Conservation (phyloP, 495 filamentous ascomycete species). For the Aspergillus ostianus region DNA sequence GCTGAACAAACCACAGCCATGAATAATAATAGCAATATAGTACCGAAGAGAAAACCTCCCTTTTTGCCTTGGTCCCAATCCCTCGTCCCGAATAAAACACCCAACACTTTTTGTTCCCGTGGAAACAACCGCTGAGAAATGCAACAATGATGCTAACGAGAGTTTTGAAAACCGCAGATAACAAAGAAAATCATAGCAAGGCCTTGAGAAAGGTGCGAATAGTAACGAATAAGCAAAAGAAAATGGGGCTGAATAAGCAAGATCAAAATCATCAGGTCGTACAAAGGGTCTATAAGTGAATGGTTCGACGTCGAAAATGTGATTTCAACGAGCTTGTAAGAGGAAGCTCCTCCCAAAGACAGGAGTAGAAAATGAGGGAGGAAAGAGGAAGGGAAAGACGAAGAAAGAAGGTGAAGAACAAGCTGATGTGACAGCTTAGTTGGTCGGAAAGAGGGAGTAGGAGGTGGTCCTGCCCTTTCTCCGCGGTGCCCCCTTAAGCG, state of each 20-base stretch:
- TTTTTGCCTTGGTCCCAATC: conserved; percentile 24
- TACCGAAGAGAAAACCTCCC: conserved; percentile 2
- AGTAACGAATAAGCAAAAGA: conserved; percentile 6
- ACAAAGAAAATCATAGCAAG: conserved; percentile 11
- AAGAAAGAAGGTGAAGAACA: conserved; percentile 1
- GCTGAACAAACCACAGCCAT: background rate
- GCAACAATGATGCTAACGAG: conserved; percentile 29
- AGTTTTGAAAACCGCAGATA: conserved; percentile 5
- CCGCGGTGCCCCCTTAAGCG: conserved; percentile 13
- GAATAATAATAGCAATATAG: background rate
- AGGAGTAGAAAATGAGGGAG: background rate
- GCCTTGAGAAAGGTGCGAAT: conserved; percentile 1
- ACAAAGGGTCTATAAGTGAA: conserved; percentile 15
- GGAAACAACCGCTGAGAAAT: conserved; percentile 42
- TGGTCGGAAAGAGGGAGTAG: conserved; percentile 46
- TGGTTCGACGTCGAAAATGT: conserved; percentile 4
- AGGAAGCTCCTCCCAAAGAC: no score
- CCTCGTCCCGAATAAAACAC: conserved; percentile 22
- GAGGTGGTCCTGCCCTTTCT: conserved; percentile 36
- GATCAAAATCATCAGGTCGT: conserved; percentile 25
- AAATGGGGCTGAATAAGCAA: conserved; percentile 3
- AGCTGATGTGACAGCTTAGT: conserved; percentile 1
- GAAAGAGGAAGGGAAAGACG: conserved; percentile 11
- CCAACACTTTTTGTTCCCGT: conserved; percentile 20
- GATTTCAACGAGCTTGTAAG: background rate